Percentiles rank a stretch among this genome's conserved stretches.
These are phyloP conservation scores for Colletotrichum siamense DNA, from an alignment of 2,329 filamentous ascomycete species.

Conservation along the genomic window DNA sequence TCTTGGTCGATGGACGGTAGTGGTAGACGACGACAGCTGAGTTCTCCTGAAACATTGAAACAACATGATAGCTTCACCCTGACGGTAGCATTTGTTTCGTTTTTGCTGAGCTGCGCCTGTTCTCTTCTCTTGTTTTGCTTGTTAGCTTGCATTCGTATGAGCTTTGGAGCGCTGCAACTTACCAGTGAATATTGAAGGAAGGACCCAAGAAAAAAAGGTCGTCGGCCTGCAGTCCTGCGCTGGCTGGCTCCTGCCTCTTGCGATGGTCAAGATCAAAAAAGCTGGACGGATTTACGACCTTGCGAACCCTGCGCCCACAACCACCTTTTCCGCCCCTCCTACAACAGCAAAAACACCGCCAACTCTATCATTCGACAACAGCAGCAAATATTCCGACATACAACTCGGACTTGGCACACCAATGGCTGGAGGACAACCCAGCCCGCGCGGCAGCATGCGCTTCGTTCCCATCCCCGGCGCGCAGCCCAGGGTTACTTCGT, in stretches of 20 bases:
- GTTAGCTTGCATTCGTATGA: background rate
- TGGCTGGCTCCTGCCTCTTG: background rate
- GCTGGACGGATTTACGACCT: background rate
- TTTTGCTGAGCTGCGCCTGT: background rate
- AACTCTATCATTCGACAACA: background rate
- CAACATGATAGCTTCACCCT: background rate
- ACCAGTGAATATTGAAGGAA: background rate
- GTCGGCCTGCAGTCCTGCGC: background rate
- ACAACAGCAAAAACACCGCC: background rate
- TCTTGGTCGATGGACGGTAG: background rate
- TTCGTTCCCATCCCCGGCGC: background rate
- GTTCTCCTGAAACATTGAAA: background rate
- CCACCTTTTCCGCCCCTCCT: background rate
- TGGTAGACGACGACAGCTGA: background rate
- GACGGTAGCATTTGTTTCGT: background rate
- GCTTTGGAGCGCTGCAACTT: background rate
- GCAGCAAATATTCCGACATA: background rate
- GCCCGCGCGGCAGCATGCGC: background rate
- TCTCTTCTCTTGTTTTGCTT: background rate
- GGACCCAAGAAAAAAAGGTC: background rate
- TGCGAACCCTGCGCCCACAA: background rate
- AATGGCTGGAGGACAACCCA: background rate
- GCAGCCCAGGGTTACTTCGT: background rate
- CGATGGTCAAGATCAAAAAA: background rate
- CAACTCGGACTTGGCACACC: background rate